Evolutionary conservation across 495 filamentous ascomycete species (phyloP).

Genomic region (Evansstolkia leycettana): DNA sequence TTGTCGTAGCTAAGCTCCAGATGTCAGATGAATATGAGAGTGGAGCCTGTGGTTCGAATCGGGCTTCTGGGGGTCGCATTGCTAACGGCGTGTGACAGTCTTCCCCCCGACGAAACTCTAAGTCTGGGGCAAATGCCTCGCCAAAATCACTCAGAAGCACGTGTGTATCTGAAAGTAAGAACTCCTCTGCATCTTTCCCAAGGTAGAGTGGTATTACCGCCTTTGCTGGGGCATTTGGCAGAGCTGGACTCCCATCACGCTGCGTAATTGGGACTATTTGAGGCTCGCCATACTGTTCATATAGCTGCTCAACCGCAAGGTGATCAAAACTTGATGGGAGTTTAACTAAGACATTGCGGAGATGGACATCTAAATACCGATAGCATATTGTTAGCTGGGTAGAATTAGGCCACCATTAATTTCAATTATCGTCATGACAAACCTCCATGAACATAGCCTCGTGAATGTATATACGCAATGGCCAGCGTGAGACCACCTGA

Average conservation of each 20-base stretch:
- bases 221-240: conserved; percentile 11
- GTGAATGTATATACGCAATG: conserved; percentile 22
- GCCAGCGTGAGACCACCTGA: conserved; percentile 11
- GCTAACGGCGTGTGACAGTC: conserved; percentile 20
- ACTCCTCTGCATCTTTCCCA: conserved; percentile 16
- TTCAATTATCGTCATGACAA: not conserved
- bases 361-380: conserved; percentile 18
- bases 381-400: not conserved
- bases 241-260: conserved; percentile 6
- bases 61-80: conserved; percentile 19
- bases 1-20: conserved; percentile 21
- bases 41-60: conserved; percentile 14
- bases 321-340: conserved; percentile 18
- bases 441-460: conserved; percentile 24
- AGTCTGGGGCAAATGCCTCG: conserved; percentile 16
- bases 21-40: conserved; percentile 22
- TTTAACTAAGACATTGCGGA: conserved; percentile 24
- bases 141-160: conserved; percentile 22
- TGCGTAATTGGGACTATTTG: conserved; percentile 8
- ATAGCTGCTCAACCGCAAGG: conserved; percentile 8
- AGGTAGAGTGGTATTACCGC: conserved; percentile 18
- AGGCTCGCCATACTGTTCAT: conserved; percentile 8
- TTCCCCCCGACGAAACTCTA: conserved; percentile 11
- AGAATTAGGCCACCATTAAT: no score
- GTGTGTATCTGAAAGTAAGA: conserved; percentile 14